Conservation (phyloP, 75 land plant genomes). For the Picea sitchensis region DNA sequence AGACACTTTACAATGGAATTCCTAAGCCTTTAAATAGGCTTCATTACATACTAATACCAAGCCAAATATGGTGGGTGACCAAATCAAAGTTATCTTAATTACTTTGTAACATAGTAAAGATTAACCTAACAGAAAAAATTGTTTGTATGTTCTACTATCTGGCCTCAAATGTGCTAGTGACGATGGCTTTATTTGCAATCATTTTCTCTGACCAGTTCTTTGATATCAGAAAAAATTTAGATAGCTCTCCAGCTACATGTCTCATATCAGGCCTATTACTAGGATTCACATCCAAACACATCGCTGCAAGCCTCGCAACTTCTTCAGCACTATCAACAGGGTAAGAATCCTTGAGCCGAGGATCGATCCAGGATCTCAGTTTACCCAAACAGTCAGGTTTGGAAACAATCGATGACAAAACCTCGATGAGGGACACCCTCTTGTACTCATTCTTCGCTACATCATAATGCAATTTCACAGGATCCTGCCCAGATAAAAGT, state of each 20-base stretch:
- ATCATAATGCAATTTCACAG: constrained; percentile 10
- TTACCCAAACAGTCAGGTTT: background rate
- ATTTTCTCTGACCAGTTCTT: constrained; percentile 5
- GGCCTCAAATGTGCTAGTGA: constrained; percentile 6
- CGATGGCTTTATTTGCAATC: background rate
- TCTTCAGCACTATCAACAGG: constrained; percentile 11
- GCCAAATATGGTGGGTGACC: too few relatives aligned
- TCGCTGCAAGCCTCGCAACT: constrained; percentile 6
- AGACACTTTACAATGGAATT: too few relatives aligned
- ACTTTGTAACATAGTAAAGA: too few relatives aligned
- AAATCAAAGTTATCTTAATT: too few relatives aligned
- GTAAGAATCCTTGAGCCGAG: constrained; percentile 16
- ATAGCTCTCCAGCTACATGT: constrained; percentile 3
- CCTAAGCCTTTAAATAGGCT: too few relatives aligned
- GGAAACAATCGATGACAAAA: background rate
- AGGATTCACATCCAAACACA: constrained; percentile 11
- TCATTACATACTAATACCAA: too few relatives aligned
- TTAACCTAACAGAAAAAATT: background rate
- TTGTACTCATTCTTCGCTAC: background rate
- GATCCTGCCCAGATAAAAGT: constrained; percentile 32
- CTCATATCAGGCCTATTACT: constrained; percentile 11
- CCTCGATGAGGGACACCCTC: background rate
- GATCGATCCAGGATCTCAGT: constrained; percentile 12
- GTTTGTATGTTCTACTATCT: background rate
- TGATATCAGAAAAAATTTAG: background rate